Conservation (phyloP, 441 rosid genomes). For the Breynia disticha region DNA sequence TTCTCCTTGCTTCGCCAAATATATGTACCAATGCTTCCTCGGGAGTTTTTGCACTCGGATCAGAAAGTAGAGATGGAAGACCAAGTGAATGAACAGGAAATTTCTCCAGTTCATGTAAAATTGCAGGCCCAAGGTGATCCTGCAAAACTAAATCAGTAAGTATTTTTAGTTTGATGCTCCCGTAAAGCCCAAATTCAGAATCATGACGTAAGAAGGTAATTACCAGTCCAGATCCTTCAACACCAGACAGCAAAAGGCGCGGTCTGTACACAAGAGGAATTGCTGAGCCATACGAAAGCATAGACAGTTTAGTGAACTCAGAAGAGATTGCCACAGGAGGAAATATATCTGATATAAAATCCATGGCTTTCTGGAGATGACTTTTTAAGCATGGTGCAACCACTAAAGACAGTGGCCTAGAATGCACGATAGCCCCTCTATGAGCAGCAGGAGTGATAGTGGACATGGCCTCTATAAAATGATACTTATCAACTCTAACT, state of each 20-base stretch:
- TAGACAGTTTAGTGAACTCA: conserved; percentile 76
- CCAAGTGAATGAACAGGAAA: conserved; percentile 97
- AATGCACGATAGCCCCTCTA: conserved; percentile 91
- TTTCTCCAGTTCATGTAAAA: conserved; percentile 93
- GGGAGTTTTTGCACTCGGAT: conserved; percentile 98
- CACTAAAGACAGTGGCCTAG: conserved; percentile 88
- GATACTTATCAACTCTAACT: conserved; percentile 77
- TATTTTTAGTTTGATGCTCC: conserved; percentile 40
- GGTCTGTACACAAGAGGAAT: conserved; percentile 97
- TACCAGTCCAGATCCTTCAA: conserved; percentile 97
- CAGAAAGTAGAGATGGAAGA: conserved; percentile 96
- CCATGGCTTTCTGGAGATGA: conserved; percentile 76
- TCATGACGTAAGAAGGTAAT: conserved; percentile 29
- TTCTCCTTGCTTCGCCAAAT: conserved; percentile 98
- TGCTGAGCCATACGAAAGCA: conserved; percentile 92
- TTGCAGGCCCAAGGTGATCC: conserved; percentile 99
- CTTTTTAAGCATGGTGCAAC: conserved; percentile 87
- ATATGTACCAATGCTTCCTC: conserved; percentile 99
- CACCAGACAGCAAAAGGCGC: conserved; percentile 76
- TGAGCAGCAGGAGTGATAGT: conserved; percentile 99
- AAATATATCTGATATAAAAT: conserved; percentile 59
- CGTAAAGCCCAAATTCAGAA: conserved; percentile 12
- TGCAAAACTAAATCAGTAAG: conserved; percentile 75
- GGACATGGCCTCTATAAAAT: conserved; percentile 93
- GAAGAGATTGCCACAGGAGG: conserved; percentile 64